Evolutionary conservation across 208 protist genomes (phyloP).

Genomic region (Trypanosoma melophagium): DNA sequence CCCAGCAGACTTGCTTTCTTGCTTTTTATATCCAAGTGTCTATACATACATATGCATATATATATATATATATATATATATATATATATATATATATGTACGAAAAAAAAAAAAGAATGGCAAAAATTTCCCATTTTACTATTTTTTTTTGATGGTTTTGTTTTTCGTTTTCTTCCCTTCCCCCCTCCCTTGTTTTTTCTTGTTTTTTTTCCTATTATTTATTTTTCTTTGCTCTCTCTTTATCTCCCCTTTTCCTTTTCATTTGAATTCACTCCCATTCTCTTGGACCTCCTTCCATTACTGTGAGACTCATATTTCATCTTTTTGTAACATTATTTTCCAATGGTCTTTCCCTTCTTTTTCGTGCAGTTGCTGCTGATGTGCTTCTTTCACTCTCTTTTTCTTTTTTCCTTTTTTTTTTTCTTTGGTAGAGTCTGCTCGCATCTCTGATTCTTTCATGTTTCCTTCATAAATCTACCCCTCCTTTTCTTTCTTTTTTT

Average conservation of each 20-base stretch:
- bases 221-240: background rate
- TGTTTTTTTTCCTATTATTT: background rate
- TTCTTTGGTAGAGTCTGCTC: background rate
- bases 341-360: too few species aligned
- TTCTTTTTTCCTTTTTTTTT: slow-evolving; percentile 1
- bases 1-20: too few species aligned
- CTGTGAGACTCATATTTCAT: background rate
- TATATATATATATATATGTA: too few species aligned
- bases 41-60: too few species aligned
- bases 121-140: too few species aligned
- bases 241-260: background rate
- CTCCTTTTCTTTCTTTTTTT: background rate
- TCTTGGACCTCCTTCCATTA: too few species aligned
- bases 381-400: background rate
- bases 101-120: too few species aligned
- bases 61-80: too few species aligned
- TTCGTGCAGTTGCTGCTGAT: background rate
- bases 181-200: slow-evolving; percentile 1
- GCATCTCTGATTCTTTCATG: background rate
- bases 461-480: background rate
- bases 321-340: background rate
- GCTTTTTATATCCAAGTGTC: too few species aligned
- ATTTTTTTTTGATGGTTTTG: background rate
- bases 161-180: slow-evolving; percentile 9
- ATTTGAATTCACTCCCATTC: too few species aligned